Percentiles rank a stretch among this genome's conserved stretches.
These are phyloP conservation scores for Sutorius australiensis DNA, from an alignment of 768 basidiomycete genomes.

Conservation along the genomic window DNA sequence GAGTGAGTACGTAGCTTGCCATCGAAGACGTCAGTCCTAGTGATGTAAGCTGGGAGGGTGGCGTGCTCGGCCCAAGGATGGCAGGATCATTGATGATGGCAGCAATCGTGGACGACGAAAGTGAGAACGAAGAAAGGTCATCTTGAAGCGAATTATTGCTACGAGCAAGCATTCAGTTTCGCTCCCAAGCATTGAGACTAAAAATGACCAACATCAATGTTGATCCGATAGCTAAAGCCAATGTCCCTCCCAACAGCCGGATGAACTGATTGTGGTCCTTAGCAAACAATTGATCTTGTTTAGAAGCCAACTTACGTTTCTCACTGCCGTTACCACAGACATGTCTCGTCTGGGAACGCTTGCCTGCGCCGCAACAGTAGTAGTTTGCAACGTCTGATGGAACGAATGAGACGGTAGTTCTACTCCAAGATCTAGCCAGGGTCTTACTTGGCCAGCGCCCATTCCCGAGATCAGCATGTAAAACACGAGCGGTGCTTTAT, in stretches of 20 bases:
- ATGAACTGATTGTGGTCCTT: slow-evolving; percentile 46
- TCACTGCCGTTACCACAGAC: slow-evolving; percentile 69
- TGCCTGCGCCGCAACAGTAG: slow-evolving; percentile 70
- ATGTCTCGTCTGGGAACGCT: slow-evolving; percentile 68
- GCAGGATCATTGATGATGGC: slow-evolving; percentile 49
- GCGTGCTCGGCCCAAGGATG: slow-evolving; percentile 29
- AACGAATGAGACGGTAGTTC: neutral
- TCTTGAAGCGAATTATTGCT: slow-evolving; percentile 47
- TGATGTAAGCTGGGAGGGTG: slow-evolving; percentile 30
- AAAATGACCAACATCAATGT: slow-evolving; percentile 45
- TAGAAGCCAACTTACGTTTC: slow-evolving; percentile 42
- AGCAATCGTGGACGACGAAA: slow-evolving; percentile 38
- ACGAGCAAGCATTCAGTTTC: neutral
- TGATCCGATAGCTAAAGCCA: slow-evolving; percentile 59
- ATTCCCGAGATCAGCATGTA: slow-evolving; percentile 58
- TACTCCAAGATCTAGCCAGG: slow-evolving; percentile 1
- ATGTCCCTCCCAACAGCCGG: slow-evolving; percentile 64
- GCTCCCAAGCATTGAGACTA: slow-evolving; percentile 1
- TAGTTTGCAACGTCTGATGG: slow-evolving; percentile 53
- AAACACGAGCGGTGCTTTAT: slow-evolving; percentile 49
- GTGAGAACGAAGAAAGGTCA: slow-evolving; percentile 36
- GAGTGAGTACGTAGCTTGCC: slow-evolving; percentile 41
- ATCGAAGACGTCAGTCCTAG: slow-evolving; percentile 36
- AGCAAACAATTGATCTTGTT: neutral
- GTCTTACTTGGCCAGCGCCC: slow-evolving; percentile 55